phyloP scores from a whole-genome alignment of 2,329 filamentous ascomycete species.

The Xylaria multiplex region DNA sequence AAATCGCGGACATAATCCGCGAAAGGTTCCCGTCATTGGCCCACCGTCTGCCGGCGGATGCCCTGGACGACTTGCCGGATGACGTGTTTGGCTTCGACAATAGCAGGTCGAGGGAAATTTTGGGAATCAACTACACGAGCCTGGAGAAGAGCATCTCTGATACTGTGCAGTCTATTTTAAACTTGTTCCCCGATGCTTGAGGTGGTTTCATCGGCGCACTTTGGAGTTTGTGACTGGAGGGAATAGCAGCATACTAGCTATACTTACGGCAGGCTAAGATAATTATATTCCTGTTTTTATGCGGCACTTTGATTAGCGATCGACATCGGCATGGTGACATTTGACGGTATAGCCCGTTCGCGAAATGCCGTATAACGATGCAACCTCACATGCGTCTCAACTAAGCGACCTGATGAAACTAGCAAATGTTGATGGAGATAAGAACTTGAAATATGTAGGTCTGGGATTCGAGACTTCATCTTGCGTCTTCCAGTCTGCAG shows the following conservation, averaged over 20 bases:
- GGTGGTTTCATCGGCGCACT: not conserved
- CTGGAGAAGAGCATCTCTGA: slow-evolving; percentile 70
- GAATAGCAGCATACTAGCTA: not conserved
- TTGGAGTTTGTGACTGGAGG: not conserved
- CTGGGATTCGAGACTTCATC: slow-evolving; percentile 11
- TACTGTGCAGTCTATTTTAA: slow-evolving; percentile 59
- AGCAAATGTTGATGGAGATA: not conserved
- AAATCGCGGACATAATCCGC: slow-evolving; percentile 65
- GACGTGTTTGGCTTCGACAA: slow-evolving; percentile 68
- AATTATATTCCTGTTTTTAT: not conserved
- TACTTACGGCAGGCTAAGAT: not conserved
- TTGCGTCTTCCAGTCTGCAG: not conserved
- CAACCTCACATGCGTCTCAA: not conserved
- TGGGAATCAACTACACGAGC: slow-evolving; percentile 68
- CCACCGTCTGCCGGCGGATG: slow-evolving; percentile 55
- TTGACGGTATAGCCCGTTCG: not conserved
- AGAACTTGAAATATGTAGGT: slow-evolving; percentile 4
- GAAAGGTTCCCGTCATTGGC: slow-evolving; percentile 65
- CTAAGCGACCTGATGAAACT: slow-evolving; percentile 12
- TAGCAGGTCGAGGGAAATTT: slow-evolving; percentile 60
- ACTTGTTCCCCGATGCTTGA: slow-evolving; percentile 28
- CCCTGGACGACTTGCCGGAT: slow-evolving; percentile 53
- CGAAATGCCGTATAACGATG: slow-evolving; percentile 1
- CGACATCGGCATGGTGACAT: slow-evolving; percentile 3
- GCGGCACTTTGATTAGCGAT: not conserved